Base-by-base conservation (phyloP, 257 asterid species). In the Plantago major region DNA sequence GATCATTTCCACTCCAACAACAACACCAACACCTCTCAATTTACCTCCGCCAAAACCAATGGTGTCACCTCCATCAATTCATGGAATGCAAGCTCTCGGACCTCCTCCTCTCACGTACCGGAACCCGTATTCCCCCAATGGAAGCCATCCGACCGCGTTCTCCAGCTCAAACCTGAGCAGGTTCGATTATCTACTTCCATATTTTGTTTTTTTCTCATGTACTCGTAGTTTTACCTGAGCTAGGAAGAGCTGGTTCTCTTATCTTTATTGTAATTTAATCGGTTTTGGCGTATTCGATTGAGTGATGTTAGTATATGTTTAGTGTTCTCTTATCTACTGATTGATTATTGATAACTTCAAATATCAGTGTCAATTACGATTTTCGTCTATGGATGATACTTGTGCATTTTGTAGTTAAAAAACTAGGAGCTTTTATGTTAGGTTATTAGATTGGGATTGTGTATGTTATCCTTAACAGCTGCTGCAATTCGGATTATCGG, bases 81-180 rank as follows among this genome's bases (percentile, higher is more conserved):
- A 16, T 58, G 76, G 71, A 76, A 65, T 74, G 78, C 71, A 44
- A 63, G 80, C 64, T 63, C 64, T 60, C 84, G 90, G 67, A 77
- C 72, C 77, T 70, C 81, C 72, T 73, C 68, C 8, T 78, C 74
- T 73, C 76, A 69, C 74, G 70, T 37, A 59, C 86, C 90, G 7
- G 90, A 85, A 47, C 72, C 84, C 3, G 78, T 82, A 30, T 69
- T 71, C 54, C 86, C 90, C 10, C 73, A 66, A 7, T 88, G 96
- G 96, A 82, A 80, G 66, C 95, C 96, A 13, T 88, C 96, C 28
- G 93, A 88, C 46, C 96, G 96, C 22, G 80, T 84, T 71, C 59
- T 80, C 67, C 72, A 78, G 10, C 85, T 88, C 62, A 74, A 74
- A 68, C 81, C 86, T 14, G 95, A 86, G 55, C 96, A 88, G 95